These are phyloP conservation scores for Pestalotiopsis sp. DNA, from an alignment of 2,329 filamentous ascomycete species.

Conservation along the genomic window DNA sequence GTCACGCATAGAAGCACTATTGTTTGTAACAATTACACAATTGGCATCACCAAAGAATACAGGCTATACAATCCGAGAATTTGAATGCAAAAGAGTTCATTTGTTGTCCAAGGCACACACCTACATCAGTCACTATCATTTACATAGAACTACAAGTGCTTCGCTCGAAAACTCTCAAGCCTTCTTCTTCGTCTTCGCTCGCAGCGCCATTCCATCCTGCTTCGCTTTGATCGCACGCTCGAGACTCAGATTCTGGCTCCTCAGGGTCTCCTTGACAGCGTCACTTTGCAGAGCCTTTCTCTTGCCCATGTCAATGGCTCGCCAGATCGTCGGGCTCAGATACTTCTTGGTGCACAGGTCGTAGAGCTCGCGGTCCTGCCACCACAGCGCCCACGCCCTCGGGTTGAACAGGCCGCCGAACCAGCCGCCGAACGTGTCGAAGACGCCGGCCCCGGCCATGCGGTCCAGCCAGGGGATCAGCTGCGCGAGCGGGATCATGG, in stretches of 20 bases:
- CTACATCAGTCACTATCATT: background rate
- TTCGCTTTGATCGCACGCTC: background rate
- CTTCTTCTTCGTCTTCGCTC: background rate
- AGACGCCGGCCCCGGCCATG: constrained; percentile 13
- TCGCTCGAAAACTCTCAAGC: background rate
- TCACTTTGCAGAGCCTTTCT: background rate
- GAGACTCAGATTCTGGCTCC: background rate
- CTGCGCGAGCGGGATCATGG: constrained; percentile 6
- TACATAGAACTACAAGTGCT: background rate
- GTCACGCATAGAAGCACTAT: too few species aligned
- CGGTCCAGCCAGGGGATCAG: constrained; percentile 12
- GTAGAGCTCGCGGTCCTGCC: constrained; percentile 14
- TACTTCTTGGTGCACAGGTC: constrained; percentile 9
- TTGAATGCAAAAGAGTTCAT: background rate
- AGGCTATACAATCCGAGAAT: too few species aligned
- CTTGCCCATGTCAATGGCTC: constrained; percentile 10
- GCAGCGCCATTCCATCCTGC: background rate
- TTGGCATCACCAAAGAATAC: too few species aligned
- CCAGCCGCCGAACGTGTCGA: constrained; percentile 10
- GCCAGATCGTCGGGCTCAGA: constrained; percentile 12
- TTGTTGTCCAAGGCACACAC: background rate
- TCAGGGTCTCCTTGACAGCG: background rate
- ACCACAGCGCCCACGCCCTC: constrained; percentile 15
- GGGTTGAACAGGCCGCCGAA: constrained; percentile 12
- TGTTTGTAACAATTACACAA: too few species aligned